phyloP scores from a whole-genome alignment of 179 eudicot species.

The Corrigiola litoralis region DNA sequence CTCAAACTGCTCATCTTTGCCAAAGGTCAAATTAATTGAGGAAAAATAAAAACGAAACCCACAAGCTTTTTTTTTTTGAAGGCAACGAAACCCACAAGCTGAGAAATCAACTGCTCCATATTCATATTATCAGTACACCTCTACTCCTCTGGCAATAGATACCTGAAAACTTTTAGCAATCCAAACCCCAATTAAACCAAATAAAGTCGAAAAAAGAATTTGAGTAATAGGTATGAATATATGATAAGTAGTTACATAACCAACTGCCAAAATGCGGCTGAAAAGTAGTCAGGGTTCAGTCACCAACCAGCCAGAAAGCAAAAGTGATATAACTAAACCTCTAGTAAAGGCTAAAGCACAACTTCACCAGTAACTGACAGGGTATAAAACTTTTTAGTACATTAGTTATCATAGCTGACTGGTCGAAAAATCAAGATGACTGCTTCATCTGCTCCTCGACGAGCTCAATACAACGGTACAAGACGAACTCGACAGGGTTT shows the following conservation, averaged over 20 bases:
- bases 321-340: too few species aligned
- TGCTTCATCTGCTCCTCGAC: slow-evolving; percentile 57
- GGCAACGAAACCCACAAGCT: background rate
- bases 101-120: background rate
- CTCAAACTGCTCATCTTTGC: background rate
- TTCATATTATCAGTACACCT: background rate
- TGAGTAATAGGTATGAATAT: too few species aligned
- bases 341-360: too few species aligned
- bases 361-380: too few species aligned
- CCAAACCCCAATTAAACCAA: background rate
- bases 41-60: too few species aligned
- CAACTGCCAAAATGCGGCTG: too few species aligned
- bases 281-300: background rate
- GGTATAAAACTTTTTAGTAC: background rate
- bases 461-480: slow-evolving; percentile 83
- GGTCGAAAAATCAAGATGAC: background rate
- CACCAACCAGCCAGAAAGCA: too few species aligned
- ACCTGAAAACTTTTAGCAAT: background rate
- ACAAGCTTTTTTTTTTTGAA: background rate
- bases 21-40: too few species aligned
- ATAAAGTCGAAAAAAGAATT: background rate
- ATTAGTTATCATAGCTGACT: background rate
- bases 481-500: slow-evolving; percentile 77
- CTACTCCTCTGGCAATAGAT: background rate
- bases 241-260: too few species aligned